A percentile compares a stretch with the other conserved stretches of the same genome.
Evolutionary conservation across 1,139 yeast species (phyloP).

Genomic region (Eremothecium gossypii): DNA sequence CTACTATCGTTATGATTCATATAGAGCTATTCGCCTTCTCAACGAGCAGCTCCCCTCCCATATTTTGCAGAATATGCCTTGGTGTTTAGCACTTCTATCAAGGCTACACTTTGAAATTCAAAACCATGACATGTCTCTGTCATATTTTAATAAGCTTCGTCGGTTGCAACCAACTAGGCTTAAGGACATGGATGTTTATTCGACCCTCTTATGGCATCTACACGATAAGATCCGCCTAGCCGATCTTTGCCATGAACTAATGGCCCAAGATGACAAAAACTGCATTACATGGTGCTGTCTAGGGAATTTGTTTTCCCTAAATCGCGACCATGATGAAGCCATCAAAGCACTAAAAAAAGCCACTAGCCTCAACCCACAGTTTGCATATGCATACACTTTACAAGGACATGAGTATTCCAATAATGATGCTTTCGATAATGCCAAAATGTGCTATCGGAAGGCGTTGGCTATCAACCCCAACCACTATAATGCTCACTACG

Average conservation of each 20-base stretch:
- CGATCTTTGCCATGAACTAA: slow-evolving; percentile 70
- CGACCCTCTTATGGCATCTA: slow-evolving; percentile 89
- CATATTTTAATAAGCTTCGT: slow-evolving; percentile 54
- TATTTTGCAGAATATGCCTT: slow-evolving; percentile 53
- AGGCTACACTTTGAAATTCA: slow-evolving; percentile 80
- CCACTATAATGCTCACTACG: slow-evolving; percentile 92
- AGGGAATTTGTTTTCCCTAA: slow-evolving; percentile 81
- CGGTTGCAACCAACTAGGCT: slow-evolving; percentile 68
- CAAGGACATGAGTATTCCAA: slow-evolving; percentile 90
- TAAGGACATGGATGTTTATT: slow-evolving; percentile 84
- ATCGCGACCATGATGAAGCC: slow-evolving; percentile 84
- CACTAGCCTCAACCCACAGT: slow-evolving; percentile 54
- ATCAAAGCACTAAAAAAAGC: slow-evolving; percentile 81
- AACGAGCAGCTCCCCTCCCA: slow-evolving; percentile 57
- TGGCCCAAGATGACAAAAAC: slow-evolving; percentile 53
- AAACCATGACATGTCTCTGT: slow-evolving; percentile 69
- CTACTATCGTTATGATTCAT: slow-evolving; percentile 64
- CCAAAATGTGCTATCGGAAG: slow-evolving; percentile 71
- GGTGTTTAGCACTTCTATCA: slow-evolving; percentile 78
- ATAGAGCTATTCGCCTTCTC: slow-evolving; percentile 65
- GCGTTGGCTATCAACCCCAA: slow-evolving; percentile 71
- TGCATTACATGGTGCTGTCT: slow-evolving; percentile 90
- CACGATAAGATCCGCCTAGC: slow-evolving; percentile 77
- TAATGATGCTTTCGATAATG: slow-evolving; percentile 85
- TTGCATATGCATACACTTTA: slow-evolving; percentile 83